phyloP scores from a whole-genome alignment of 176 grass and related monocot species.

The Avena sativa region DNA sequence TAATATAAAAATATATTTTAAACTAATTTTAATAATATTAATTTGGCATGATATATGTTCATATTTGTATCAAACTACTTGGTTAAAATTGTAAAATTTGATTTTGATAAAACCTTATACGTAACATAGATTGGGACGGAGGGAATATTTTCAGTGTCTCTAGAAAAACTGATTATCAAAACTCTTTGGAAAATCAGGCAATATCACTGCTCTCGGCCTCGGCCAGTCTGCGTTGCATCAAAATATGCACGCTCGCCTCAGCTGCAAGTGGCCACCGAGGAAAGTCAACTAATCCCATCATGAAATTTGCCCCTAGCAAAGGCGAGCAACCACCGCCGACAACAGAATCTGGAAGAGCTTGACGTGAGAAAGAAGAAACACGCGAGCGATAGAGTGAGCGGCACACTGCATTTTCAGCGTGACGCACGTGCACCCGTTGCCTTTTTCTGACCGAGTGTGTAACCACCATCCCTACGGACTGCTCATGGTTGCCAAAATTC shows the following conservation, averaged over 20 bases:
- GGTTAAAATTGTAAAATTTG: no score
- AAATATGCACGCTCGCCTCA: not conserved
- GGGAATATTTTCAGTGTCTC: no score
- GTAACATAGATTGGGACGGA: no score
- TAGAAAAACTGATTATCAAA: no score
- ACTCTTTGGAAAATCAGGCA: not conserved
- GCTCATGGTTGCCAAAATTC: not conserved
- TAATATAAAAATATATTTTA: no score
- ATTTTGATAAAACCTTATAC: no score
- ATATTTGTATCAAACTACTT: no score
- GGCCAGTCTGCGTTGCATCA: not conserved
- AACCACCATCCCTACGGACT: not conserved
- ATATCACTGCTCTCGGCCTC: not conserved
- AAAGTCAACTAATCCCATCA: conserved; percentile 38
- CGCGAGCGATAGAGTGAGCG: not conserved
- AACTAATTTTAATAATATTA: no score
- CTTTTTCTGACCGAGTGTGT: conserved; percentile 31
- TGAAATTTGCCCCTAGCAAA: not conserved
- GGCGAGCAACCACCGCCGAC: not conserved
- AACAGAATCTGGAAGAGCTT: not conserved
- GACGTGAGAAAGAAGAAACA: conserved; percentile 38
- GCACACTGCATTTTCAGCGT: conserved; percentile 34
- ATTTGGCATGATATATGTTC: no score
- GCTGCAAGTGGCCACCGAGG: not conserved
- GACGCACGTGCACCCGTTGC: conserved; percentile 30